Base-by-base conservation (phyloP, 768 basidiomycete species). In the Strobilomyces confusus region DNA sequence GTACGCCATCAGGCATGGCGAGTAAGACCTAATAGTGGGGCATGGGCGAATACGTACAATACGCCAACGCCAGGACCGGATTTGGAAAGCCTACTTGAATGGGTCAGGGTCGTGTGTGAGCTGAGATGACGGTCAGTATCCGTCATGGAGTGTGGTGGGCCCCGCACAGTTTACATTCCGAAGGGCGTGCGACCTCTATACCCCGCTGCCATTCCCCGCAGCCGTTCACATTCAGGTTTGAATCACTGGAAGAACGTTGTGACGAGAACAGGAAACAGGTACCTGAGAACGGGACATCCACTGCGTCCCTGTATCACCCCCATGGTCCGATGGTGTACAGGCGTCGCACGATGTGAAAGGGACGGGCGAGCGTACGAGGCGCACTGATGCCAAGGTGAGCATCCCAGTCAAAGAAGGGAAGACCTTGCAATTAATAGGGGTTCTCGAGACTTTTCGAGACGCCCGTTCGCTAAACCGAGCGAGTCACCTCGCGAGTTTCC, bases 21-120 rank as follows among this genome's bases (percentile, higher is more conserved):
- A 46, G 44, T 17, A 41, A 22, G 50, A 60, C 58, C 43, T 68
- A 59, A 62, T 58, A 59, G 58, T 52, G 60, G 38, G 17, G 62
- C 52, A 48, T 46, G 58, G 7, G 41, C 19, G 41, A 67, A 60
- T 62, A 69, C 67, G 66, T 67, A 67, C 66, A 62, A 44, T 42
- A 19, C 23, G n/a, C 30, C 42, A 23, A 50, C 44, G 25, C n/a
- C 36, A 44, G 20, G 51, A 46, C 55, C 52, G 49, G 2, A 68
- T 68, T 56, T 55, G 49, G 66, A 57, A 68, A 48, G 52, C 9
- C 2, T 29, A 36, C n/a, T 33, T 49, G 52, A 34, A 50, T 44
- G 55, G 54, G 45, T 12, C 42, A 55, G 59, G 56, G 57, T 38
- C 54, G 23, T 33, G 33, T 29, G 37, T 52, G 46, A 49, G 7